Conservation (phyloP, 2,329 filamentous ascomycete genomes). For the Endocalyx cinctus region DNA sequence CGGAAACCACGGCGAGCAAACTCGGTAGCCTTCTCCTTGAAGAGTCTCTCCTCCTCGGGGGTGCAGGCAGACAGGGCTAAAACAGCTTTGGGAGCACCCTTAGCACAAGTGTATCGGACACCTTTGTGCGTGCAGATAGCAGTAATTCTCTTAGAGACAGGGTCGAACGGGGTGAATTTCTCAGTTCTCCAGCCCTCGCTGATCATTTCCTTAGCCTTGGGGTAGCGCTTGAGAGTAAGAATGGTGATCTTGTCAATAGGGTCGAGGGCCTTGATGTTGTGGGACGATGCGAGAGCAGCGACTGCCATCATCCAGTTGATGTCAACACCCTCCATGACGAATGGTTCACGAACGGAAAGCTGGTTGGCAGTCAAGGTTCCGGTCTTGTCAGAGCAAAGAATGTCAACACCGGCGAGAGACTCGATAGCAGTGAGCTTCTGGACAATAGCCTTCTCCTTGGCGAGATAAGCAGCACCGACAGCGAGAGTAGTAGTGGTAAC, state of each 20-base stretch:
- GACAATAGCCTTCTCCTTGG: slow-evolving; percentile 68
- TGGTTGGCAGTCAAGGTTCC: slow-evolving; percentile 68
- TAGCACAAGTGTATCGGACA: slow-evolving; percentile 65
- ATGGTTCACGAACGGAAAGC: slow-evolving; percentile 67
- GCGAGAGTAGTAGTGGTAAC: slow-evolving; percentile 69
- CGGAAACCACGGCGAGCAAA: slow-evolving; percentile 73
- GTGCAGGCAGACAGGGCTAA: slow-evolving; percentile 63
- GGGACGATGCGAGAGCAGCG: slow-evolving; percentile 65
- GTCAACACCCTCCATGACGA: slow-evolving; percentile 67
- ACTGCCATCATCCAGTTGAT: slow-evolving; percentile 78
- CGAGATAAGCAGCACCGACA: slow-evolving; percentile 68
- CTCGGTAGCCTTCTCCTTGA: slow-evolving; percentile 65
- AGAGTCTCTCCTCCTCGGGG: slow-evolving; percentile 58
- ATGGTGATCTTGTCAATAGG: slow-evolving; percentile 73
- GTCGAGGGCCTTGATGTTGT: slow-evolving; percentile 71
- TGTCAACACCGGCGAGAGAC: slow-evolving; percentile 67
- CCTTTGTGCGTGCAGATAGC: slow-evolving; percentile 62
- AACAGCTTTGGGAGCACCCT: slow-evolving; percentile 70
- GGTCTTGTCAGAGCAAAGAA: slow-evolving; percentile 73
- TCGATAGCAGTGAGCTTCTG: slow-evolving; percentile 72
- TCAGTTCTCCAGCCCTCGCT: slow-evolving; percentile 70
- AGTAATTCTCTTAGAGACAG: slow-evolving; percentile 73
- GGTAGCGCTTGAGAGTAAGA: slow-evolving; percentile 66
- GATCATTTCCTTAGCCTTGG: slow-evolving; percentile 68
- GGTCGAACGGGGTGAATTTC: slow-evolving; percentile 74